Conservation (phyloP, 2,329 filamentous ascomycete genomes). For the Verticillium zaregamsianum region DNA sequence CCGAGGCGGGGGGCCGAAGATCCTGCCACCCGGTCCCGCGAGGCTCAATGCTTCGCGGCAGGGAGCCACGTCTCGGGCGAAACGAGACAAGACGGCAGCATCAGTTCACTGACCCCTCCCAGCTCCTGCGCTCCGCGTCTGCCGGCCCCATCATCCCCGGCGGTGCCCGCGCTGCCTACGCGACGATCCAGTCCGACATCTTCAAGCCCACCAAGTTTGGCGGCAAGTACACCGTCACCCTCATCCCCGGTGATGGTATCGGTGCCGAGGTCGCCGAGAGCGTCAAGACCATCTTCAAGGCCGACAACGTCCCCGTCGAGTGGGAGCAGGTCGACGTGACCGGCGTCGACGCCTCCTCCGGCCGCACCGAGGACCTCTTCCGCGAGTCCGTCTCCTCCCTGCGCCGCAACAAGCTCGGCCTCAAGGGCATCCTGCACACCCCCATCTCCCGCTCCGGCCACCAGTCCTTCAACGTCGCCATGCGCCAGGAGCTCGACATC, state of each 20-base stretch:
- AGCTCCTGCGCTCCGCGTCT: slow-evolving; percentile 48
- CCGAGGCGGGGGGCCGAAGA: slow-evolving; percentile 1
- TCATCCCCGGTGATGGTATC: slow-evolving; percentile 98
- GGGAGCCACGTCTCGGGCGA: too few relatives aligned
- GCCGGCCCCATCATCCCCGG: slow-evolving; percentile 37
- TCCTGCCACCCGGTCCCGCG: not conserved
- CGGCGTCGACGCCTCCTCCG: slow-evolving; percentile 78
- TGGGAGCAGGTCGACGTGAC: slow-evolving; percentile 98
- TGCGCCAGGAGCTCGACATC: slow-evolving; percentile 98
- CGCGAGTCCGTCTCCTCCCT: slow-evolving; percentile 92
- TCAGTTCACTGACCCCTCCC: slow-evolving; percentile 5
- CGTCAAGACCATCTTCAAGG: slow-evolving; percentile 99
- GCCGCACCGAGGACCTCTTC: slow-evolving; percentile 92
- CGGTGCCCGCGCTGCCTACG: slow-evolving; percentile 52
- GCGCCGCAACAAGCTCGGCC: slow-evolving; percentile 96
- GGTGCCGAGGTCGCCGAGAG: slow-evolving; percentile 96
- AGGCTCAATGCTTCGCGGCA: too few relatives aligned
- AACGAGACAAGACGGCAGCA: not conserved
- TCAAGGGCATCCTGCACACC: slow-evolving; percentile 98
- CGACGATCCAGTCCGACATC: slow-evolving; percentile 88
- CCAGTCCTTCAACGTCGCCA: slow-evolving; percentile 98
- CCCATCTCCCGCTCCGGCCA: slow-evolving; percentile 95
- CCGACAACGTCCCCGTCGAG: slow-evolving; percentile 96
- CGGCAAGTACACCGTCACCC: slow-evolving; percentile 97
- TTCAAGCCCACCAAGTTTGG: slow-evolving; percentile 99